Evolutionary conservation across 257 asterid genomes (phyloP).

Genomic region (Galeopsis tetrahit): DNA sequence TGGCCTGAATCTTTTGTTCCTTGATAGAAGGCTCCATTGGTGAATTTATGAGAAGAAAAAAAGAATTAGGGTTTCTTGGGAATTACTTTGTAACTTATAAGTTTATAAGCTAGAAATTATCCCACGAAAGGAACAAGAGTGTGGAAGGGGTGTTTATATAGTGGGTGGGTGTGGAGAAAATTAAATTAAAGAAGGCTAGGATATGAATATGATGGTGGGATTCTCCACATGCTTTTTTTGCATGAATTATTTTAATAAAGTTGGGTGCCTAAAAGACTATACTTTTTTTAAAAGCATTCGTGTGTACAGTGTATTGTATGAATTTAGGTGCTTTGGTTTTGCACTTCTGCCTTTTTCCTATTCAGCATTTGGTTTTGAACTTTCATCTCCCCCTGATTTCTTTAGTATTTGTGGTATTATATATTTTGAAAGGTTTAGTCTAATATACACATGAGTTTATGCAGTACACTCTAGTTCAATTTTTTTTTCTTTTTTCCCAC

Average conservation of each 20-base stretch:
- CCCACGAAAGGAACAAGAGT: constrained; percentile 28
- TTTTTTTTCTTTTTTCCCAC: no score
- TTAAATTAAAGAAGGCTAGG: neutral
- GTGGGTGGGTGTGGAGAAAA: neutral
- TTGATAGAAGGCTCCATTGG: constrained; percentile 49
- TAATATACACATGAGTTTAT: no score
- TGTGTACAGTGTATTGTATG: constrained; percentile 22
- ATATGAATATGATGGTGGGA: constrained; percentile 23
- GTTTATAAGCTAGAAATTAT: neutral
- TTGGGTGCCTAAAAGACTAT: constrained; percentile 35
- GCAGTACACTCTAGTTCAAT: no score
- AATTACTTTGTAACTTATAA: neutral
- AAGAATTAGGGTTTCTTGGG: neutral
- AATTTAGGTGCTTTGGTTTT: constrained; percentile 39
- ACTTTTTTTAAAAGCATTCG: constrained; percentile 38
- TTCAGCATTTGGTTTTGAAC: constrained; percentile 36
- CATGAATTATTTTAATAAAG: constrained; percentile 34
- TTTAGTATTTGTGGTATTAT: neutral
- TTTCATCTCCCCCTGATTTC: constrained; percentile 1
- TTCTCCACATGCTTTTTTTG: constrained; percentile 38
- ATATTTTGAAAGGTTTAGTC: no score
- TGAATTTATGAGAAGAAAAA: constrained; percentile 18
- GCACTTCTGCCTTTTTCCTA: neutral
- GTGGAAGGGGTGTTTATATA: constrained; percentile 31
- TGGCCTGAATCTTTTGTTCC: constrained; percentile 45